Evolutionary conservation across 768 basidiomycete species (phyloP), one percentile per base, ranked within the genome.

Genomic region (Podaxis carcinomalis): DNA sequence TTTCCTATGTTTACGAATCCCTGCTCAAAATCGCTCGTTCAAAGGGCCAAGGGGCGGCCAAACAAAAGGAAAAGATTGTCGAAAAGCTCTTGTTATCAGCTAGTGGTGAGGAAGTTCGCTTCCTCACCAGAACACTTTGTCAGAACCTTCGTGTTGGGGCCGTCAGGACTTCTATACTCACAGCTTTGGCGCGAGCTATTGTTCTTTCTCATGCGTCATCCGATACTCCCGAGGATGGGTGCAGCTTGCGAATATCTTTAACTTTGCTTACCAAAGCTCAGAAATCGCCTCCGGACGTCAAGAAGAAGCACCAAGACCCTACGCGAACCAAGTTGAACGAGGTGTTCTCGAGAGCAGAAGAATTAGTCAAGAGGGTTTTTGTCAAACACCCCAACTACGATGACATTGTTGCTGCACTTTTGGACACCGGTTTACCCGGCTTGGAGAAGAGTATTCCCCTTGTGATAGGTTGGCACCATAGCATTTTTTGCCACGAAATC

Each of bases 131-230:
- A 40, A 91, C 83, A 2, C 77, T 95, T 27, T 84, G 80, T 28
- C 83, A 84, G 68, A 88, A 93, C 70, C 77, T 93, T 47, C 85
- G 92, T 50, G 94, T 96, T 14, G 95, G 95, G 1, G 95, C 94
- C 2, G 92, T 95, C 28, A 80, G 92, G 65, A 84, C 90, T 25
- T 89, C 93, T 5, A 83, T 96, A 36, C 79, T 95, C 52, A 86
- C 85, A 23, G 89, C 92, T 10, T 77, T 96, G 23, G 89, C 93
- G 32, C 79, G 92, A 51, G 89, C 93, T 0, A 80, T 90, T 65
- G 89, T 87, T 19, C 74, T 95, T 62, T 83, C 80, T 47, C 78
- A 78, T 13, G 77, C 80, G 10, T 44, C 74, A 28, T 28, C 74
- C 36, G 51, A 46, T 55, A 37, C 64, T 60, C 16, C 52, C 13